Base-by-base conservation (phyloP, 2,329 filamentous ascomycete species). In the Botrytis byssoidea region DNA sequence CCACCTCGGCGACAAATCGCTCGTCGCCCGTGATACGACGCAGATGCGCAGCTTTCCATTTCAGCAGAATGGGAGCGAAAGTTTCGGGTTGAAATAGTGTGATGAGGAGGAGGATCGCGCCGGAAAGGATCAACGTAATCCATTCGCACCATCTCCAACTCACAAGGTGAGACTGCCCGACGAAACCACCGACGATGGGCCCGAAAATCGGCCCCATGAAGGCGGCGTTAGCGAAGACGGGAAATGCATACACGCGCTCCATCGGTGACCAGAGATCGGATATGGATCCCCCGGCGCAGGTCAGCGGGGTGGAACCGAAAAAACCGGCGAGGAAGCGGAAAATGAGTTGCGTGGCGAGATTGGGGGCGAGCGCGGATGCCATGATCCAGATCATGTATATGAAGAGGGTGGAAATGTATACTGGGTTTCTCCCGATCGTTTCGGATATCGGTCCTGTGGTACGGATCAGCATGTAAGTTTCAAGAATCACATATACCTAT, bases 281-380 rank as follows among this genome's bases (percentile, higher is more conserved):
- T 75, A 90, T 88, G 16, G 89, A 87, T 73, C 88, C 89, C 88
- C 88, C 51, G 1, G 87, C 86, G 77, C 90, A 90, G 63, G 88
- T 90, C 75, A 90, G 82, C 6, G 75, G 74, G 5, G 75, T 76
- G 25, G 59, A 70, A 0, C 75, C 51, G 51, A 55, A 55, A 55
- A 55, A 55, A 0, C 51, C 51, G 51, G 51, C 51, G 5, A 55
- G n/a, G 51, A 55, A 55, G 2, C 51, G 73, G 65, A 76, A 76
- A 2, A 73, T 61, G 18, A 78, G 65, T 44, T 77, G 40, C 4
- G 69, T 25, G 8, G 42, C 9, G 22, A 64, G 20, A 29, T 71
- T 71, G 14, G 59, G 42, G 7, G 57, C 59, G 0, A 55, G 69
- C 4, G 42, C 42, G 25, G 69, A 71, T 3, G 69, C 69, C 51